Evolutionary conservation across 169 alveolate species (phyloP).

Genomic region (Hepatocystis sp.): DNA sequence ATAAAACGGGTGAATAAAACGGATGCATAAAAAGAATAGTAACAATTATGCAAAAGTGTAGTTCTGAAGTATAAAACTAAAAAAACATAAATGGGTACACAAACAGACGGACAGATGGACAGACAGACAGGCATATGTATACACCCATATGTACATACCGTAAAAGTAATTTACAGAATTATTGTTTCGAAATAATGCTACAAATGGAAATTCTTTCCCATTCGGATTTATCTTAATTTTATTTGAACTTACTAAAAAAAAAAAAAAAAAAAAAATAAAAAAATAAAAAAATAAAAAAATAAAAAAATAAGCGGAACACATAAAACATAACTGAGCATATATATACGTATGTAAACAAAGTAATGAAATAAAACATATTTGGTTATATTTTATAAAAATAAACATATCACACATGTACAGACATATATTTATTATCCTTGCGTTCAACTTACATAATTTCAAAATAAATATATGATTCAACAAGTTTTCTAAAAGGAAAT

Average conservation of each 20-base stretch:
- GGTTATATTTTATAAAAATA: slow-evolving; percentile 1
- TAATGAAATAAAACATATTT: background rate
- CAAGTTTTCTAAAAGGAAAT: slow-evolving; percentile 23
- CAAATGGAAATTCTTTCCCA: slow-evolving; percentile 31
- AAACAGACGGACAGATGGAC: background rate
- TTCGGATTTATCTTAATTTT: slow-evolving; percentile 17
- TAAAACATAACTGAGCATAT: no score
- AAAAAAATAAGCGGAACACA: no score
- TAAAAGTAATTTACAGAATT: slow-evolving; percentile 34
- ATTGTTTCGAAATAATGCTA: slow-evolving; percentile 41
- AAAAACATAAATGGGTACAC: no score
- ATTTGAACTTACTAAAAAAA: slow-evolving; percentile 11
- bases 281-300: no score
- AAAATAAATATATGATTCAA: slow-evolving; percentile 37
- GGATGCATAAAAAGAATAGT: background rate
- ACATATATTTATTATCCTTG: background rate
- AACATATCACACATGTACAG: background rate
- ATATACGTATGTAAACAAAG: background rate
- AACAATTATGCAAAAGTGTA: background rate
- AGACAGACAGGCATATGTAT: background rate
- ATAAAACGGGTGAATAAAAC: background rate
- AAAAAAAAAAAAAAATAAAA: no score
- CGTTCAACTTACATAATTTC: slow-evolving; percentile 25
- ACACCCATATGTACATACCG: slow-evolving; percentile 13
- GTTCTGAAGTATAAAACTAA: background rate